Evolutionary conservation across 129 eudicot genomes (phyloP).

Genomic region (Escallonia rubra): DNA sequence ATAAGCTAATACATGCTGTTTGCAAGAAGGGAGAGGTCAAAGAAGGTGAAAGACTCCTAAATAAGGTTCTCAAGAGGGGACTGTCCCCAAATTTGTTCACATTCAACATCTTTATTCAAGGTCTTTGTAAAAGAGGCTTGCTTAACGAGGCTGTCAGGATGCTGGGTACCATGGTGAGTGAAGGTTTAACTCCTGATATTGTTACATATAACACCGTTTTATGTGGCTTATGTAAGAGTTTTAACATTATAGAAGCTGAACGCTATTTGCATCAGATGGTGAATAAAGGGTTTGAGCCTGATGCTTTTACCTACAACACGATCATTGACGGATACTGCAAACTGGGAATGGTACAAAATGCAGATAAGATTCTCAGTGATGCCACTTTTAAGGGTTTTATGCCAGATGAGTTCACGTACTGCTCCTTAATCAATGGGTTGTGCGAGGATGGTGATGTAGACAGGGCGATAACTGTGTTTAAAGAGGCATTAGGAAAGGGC

Average conservation of each 20-base stretch:
- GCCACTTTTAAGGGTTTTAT: conserved; percentile 75
- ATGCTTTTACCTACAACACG: conserved; percentile 78
- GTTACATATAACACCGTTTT: conserved; percentile 82
- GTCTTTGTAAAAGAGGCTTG: conserved; percentile 52
- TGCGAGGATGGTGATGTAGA: conserved; percentile 67
- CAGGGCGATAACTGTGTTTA: conserved; percentile 55
- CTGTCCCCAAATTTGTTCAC: conserved; percentile 79
- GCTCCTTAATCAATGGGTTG: conserved; percentile 62
- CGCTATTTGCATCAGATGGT: conserved; percentile 62
- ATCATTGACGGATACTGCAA: conserved; percentile 82
- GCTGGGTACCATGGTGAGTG: conserved; percentile 37
- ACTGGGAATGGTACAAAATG: conserved; percentile 57
- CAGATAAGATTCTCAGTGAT: conserved; percentile 46
- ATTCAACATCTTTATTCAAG: conserved; percentile 72
- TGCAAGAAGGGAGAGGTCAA: conserved; percentile 68
- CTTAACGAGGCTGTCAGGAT: conserved; percentile 58
- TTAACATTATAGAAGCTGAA: conserved; percentile 69
- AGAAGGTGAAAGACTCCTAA: conserved; percentile 66
- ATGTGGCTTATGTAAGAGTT: conserved; percentile 69
- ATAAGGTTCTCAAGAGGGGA: conserved; percentile 81
- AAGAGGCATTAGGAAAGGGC: conserved; percentile 57
- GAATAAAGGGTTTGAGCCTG: conserved; percentile 78
- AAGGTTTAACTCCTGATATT: conserved; percentile 60
- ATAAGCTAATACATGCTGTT: conserved; percentile 64
- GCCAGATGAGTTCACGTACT: conserved; percentile 74